Evolutionary conservation across 169 alveolate species (phyloP), one percentile per base, ranked within the genome.

Genomic region (Toxoplasma gondii): DNA sequence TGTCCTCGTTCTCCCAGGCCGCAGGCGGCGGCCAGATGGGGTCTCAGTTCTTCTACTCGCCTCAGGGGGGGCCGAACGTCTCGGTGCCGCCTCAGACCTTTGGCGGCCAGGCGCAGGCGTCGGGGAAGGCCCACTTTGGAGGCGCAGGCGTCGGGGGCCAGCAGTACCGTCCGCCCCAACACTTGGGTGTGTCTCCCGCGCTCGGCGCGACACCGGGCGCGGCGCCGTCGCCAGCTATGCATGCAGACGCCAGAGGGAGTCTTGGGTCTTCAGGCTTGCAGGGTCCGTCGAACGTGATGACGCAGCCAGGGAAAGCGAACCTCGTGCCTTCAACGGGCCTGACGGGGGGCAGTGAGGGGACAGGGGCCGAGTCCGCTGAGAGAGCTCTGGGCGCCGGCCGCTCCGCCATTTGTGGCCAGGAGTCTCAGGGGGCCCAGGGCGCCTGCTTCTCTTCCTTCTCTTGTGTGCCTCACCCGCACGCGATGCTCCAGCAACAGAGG

Each of bases 401-500:
- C n/a, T 16, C 24, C 74, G 74, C 34, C 34, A n/a, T n/a, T n/a
- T 64, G 34, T 64, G 74, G 58, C 58, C 58, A 49, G 58, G 58
- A 49, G 58, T 12, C 58, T 4, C 58, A 49, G 58, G 58, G 22
- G 58, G 22, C 58, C 58, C n/a, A n/a, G n/a, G n/a, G n/a, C n/a
- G n/a, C n/a, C n/a, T n/a, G n/a, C n/a, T 49, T 49, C 58, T 49
- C 39, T 41, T 74, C 27, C 84, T 36, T 16, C 24, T n/a, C 84
- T 41, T 74, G 38, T n/a, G 84, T n/a, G n/a, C 43, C n/a, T 17
- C 45, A 74, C 43, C 44, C 22, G 84, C 84, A 31, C 12, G 49
- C 43, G 84, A 41, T 74, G 84, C 84, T 74, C 12, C 84, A 74
- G 84, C 84, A 74, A 69, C 81, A n/a, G 31, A 69, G 81, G 5